Conservation (phyloP, 805 yeast species). For the Saturnispora serradocipensis region DNA sequence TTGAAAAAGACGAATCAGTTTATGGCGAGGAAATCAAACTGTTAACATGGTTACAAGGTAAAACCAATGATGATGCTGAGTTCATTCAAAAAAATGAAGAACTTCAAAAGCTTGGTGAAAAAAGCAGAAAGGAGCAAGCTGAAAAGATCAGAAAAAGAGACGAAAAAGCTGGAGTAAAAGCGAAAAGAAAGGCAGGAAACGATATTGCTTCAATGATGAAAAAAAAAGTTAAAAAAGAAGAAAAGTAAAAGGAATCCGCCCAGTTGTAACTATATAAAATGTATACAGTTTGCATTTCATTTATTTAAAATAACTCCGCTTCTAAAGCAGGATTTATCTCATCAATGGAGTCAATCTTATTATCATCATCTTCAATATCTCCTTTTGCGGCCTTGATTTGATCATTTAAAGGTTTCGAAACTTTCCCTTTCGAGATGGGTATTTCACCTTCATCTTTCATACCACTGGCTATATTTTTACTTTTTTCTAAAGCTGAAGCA, state of each 20-base stretch:
- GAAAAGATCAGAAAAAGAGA: constrained; percentile 53
- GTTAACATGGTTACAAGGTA: constrained; percentile 72
- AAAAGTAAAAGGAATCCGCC: background rate
- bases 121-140: constrained; percentile 60
- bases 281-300: background rate
- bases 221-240: constrained; percentile 15
- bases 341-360: constrained; percentile 3
- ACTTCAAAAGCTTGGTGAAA: constrained; percentile 51
- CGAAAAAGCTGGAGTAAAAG: constrained; percentile 20
- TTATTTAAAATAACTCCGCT: constrained; percentile 1
- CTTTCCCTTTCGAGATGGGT: constrained; percentile 20
- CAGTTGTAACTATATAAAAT: constrained; percentile 1
- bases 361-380: constrained; percentile 1
- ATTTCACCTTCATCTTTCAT: constrained; percentile 18
- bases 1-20: constrained; percentile 46
- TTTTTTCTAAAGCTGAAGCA: constrained; percentile 10
- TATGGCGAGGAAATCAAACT: constrained; percentile 79
- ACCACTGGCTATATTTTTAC: constrained; percentile 19
- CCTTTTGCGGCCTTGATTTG: constrained; percentile 17
- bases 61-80: constrained; percentile 43
- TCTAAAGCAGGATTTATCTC: constrained; percentile 3
- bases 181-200: constrained; percentile 13
- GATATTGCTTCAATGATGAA: constrained; percentile 21
- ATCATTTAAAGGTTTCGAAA: constrained; percentile 23
- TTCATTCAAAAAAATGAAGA: constrained; percentile 37